A percentile compares a stretch with the other conserved stretches of the same genome.
Evolutionary conservation across 805 yeast species (phyloP).

Genomic region (Scheffersomyces coipomensis): DNA sequence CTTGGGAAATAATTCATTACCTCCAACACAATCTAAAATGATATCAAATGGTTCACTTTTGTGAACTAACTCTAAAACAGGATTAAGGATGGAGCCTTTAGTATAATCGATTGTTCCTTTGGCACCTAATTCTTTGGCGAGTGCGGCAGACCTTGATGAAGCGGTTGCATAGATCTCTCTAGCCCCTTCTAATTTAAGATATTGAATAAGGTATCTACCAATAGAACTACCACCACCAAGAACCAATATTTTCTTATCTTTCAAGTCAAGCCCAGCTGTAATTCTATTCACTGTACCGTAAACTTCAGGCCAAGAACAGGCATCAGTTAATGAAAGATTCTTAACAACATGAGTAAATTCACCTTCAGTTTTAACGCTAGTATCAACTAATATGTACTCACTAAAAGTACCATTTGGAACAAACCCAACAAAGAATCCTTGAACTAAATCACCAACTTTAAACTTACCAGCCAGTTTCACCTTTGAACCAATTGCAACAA

Average conservation of each 20-base stretch:
- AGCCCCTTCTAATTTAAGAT: conserved; percentile 48
- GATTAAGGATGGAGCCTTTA: conserved; percentile 25
- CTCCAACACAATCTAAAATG: conserved; percentile 68
- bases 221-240: conserved; percentile 77
- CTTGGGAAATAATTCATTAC: conserved; percentile 44
- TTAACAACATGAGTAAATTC: conserved; percentile 35
- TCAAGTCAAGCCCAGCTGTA: conserved; percentile 31
- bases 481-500: conserved; percentile 26
- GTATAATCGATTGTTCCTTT: conserved; percentile 58
- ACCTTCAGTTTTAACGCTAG: conserved; percentile 14
- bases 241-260: conserved; percentile 52
- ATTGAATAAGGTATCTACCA: conserved; percentile 54
- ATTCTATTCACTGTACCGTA: conserved; percentile 59
- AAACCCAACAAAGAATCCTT: conserved; percentile 19
- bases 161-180: conserved; percentile 56
- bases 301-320: conserved; percentile 66
- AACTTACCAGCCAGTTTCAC: conserved; percentile 18
- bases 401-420: conserved; percentile 40
- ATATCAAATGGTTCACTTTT: conserved; percentile 49
- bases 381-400: conserved; percentile 46
- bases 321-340: conserved; percentile 48
- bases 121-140: conserved; percentile 54
- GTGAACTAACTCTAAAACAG: conserved; percentile 32
- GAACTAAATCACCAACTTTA: conserved; percentile 27
- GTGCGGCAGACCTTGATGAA: conserved; percentile 47